phyloP scores from a whole-genome alignment of 1,139 yeast genomes.

The Hansenula sp. region DNA sequence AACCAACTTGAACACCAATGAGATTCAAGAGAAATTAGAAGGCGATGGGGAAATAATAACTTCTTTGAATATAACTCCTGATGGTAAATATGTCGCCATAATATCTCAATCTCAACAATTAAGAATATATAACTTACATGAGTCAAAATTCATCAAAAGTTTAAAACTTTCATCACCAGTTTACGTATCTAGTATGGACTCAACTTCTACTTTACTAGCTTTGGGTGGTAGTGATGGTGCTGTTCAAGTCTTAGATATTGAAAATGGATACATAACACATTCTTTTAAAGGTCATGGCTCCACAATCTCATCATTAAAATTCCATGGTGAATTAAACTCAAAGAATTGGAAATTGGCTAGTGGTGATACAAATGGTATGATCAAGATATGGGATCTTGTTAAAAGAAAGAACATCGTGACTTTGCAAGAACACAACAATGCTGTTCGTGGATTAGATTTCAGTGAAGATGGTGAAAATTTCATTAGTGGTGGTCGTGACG shows the following conservation, averaged over 20 bases:
- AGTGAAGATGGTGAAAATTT: conserved; percentile 48
- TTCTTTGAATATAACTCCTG: conserved; percentile 70
- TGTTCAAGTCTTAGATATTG: conserved; percentile 89
- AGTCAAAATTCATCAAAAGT: conserved; percentile 43
- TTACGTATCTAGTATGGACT: conserved; percentile 71
- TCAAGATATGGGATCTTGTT: conserved; percentile 88
- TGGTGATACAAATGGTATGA: conserved; percentile 84
- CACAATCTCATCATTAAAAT: conserved; percentile 74
- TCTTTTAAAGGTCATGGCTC: conserved; percentile 92
- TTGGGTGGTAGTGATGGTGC: conserved; percentile 96
- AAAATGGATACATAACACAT: conserved; percentile 85
- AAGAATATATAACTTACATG: conserved; percentile 47
- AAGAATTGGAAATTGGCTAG: conserved; percentile 76
- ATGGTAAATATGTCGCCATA: conserved; percentile 64
- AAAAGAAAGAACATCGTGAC: conserved; percentile 65
- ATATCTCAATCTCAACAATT: conserved; percentile 85
- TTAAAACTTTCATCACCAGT: conserved; percentile 74
- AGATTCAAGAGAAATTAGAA: conserved; percentile 56
- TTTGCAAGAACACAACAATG: conserved; percentile 73
- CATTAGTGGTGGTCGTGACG: conserved; percentile 88
- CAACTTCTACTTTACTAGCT: conserved; percentile 81
- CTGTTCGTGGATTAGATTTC: conserved; percentile 84
- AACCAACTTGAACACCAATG: conserved; percentile 57
- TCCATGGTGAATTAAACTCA: conserved; percentile 69
- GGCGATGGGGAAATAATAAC: conserved; percentile 89